Conservation (phyloP, 2,329 filamentous ascomycete species). For the Cytospora paraplurivora region DNA sequence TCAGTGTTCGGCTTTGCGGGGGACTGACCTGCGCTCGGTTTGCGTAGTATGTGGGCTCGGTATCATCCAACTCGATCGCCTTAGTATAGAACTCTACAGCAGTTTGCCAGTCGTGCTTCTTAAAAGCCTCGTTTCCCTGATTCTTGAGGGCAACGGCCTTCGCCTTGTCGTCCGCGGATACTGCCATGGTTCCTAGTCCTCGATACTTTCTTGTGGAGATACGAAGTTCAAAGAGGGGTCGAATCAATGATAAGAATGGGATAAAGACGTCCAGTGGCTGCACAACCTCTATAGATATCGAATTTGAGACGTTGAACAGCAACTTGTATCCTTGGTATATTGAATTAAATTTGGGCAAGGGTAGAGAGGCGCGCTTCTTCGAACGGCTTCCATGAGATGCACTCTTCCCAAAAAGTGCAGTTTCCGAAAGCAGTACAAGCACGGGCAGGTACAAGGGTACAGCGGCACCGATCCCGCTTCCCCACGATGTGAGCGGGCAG, state of each 20-base stretch:
- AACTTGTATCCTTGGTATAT: background rate
- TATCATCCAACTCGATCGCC: conserved; percentile 81
- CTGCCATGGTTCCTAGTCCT: conserved; percentile 30
- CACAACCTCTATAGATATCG: background rate
- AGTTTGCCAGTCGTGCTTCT: conserved; percentile 78
- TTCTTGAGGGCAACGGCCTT: conserved; percentile 85
- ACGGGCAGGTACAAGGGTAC: conserved; percentile 11
- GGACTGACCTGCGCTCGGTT: conserved; percentile 86
- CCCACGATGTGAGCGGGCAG: conserved; percentile 4
- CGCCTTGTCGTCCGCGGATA: conserved; percentile 58
- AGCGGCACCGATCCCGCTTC: conserved; percentile 18
- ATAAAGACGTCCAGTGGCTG: background rate
- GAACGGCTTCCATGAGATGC: conserved; percentile 22
- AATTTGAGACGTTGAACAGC: background rate
- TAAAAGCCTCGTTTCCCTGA: conserved; percentile 92
- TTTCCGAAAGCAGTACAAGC: conserved; percentile 10
- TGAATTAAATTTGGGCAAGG: conserved; percentile 4
- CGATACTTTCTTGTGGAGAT: conserved; percentile 11
- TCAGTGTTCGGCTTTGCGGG: conserved; percentile 14
- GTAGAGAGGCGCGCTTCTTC: conserved; percentile 10
- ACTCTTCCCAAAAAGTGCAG: conserved; percentile 13
- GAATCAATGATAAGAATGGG: conserved; percentile 9
- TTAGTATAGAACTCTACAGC: conserved; percentile 84
- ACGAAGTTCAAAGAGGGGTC: conserved; percentile 11
- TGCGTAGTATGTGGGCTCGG: conserved; percentile 87